phyloP scores from a whole-genome alignment of 1,284 basidiomycete species.

The Ganoderma boninense region DNA sequence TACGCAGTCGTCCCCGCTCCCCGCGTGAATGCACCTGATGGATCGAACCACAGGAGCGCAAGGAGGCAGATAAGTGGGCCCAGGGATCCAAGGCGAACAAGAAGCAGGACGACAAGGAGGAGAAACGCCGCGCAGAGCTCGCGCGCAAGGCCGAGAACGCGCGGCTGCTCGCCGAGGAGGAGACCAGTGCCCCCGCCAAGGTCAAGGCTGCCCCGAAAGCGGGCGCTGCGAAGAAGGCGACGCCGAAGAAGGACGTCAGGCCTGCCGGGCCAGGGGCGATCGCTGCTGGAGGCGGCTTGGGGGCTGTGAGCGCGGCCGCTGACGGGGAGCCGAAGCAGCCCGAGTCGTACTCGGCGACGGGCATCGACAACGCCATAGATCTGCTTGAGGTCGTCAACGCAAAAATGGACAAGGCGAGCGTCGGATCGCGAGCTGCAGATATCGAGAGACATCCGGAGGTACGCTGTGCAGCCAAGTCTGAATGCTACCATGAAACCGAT shows the following conservation, averaged over 20 bases:
- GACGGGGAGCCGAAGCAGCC: conserved; percentile 49
- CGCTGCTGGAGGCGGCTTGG: conserved; percentile 68
- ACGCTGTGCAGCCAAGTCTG: conserved; percentile 36
- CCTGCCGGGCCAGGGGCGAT: conserved; percentile 83
- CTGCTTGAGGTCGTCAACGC: conserved; percentile 90
- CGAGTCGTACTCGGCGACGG: conserved; percentile 84
- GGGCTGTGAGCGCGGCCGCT: conserved; percentile 29
- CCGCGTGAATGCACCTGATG: conserved; percentile 10
- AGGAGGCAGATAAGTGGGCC: conserved; percentile 84
- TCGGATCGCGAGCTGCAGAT: conserved; percentile 84
- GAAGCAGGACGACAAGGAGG: conserved; percentile 78
- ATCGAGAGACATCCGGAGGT: conserved; percentile 97
- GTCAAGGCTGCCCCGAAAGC: conserved; percentile 75
- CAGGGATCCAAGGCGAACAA: conserved; percentile 73
- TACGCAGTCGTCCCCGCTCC: conserved; percentile 37
- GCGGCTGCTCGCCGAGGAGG: conserved; percentile 85
- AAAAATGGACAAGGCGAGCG: conserved; percentile 91
- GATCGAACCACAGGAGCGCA: conserved; percentile 61
- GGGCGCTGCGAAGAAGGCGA: conserved; percentile 58
- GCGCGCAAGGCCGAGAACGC: conserved; percentile 83
- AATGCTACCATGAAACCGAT: not conserved
- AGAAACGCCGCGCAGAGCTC: conserved; percentile 76
- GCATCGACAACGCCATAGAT: conserved; percentile 93
- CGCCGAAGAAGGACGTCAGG: conserved; percentile 49
- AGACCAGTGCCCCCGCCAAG: conserved; percentile 72